Conservation (phyloP, 306 rosid species). For the Prosopis cineraria region DNA sequence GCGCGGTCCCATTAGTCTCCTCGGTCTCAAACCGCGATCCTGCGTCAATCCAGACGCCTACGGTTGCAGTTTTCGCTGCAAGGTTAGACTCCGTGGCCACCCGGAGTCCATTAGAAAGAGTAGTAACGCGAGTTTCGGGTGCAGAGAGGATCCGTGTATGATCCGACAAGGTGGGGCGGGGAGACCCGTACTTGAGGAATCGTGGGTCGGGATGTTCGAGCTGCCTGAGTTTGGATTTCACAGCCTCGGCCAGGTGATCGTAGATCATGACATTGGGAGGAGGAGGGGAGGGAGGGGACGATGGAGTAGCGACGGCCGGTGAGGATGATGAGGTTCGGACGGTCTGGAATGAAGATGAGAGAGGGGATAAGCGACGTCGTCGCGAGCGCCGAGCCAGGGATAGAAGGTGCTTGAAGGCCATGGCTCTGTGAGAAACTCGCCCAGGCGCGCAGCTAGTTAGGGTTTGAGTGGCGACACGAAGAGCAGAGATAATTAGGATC, state of each 20-base stretch:
- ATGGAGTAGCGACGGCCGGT: constrained; percentile 46
- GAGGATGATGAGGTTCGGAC: constrained; percentile 53
- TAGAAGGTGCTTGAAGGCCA: constrained; percentile 79
- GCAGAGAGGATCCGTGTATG: constrained; percentile 76
- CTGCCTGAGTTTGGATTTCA: constrained; percentile 64
- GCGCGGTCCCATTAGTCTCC: constrained; percentile 91
- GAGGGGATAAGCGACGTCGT: constrained; percentile 14
- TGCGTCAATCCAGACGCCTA: constrained; percentile 94
- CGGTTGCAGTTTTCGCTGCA: constrained; percentile 67
- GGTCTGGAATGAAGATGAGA: constrained; percentile 30
- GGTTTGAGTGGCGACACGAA: constrained; percentile 43
- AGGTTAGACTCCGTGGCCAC: constrained; percentile 89
- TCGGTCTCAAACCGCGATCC: constrained; percentile 94
- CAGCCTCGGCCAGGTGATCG: constrained; percentile 81
- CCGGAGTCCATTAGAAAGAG: constrained; percentile 83
- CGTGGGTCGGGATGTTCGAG: constrained; percentile 87
- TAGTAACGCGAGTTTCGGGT: constrained; percentile 84
- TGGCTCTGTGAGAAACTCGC: constrained; percentile 36
- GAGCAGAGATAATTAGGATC: not conserved
- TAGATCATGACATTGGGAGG: constrained; percentile 85
- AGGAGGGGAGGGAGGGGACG: constrained; percentile 58
- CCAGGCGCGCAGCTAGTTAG: constrained; percentile 31
- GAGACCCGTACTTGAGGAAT: constrained; percentile 87
- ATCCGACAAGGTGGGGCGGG: constrained; percentile 62
- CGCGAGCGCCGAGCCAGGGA: constrained; percentile 66